These are phyloP conservation scores for Phaseolus coccineus DNA, from an alignment of 331 rosid species.

Conservation along the genomic window DNA sequence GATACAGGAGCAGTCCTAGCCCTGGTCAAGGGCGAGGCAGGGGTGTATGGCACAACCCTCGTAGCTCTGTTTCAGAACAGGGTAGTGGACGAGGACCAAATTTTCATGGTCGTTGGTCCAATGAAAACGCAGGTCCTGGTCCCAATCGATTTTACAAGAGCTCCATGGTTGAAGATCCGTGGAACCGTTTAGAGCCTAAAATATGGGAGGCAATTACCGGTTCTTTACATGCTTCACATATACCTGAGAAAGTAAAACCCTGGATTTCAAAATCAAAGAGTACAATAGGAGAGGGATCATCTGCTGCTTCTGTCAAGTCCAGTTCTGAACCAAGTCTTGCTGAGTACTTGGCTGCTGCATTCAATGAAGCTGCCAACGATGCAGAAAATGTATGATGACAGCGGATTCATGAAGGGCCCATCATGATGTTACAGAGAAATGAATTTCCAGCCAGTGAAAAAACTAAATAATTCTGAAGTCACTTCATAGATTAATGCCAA, in stretches of 20 bases:
- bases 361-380: slow-evolving; percentile 58
- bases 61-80: slow-evolving; percentile 54
- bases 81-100: slow-evolving; percentile 59
- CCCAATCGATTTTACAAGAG: slow-evolving; percentile 54
- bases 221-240: slow-evolving; percentile 17
- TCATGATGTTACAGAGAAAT: not conserved
- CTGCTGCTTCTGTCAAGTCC: slow-evolving; percentile 52
- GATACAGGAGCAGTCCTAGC: slow-evolving; percentile 53
- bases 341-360: slow-evolving; percentile 80
- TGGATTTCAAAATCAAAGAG: slow-evolving; percentile 47
- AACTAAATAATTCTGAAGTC: not conserved
- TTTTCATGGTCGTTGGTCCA: slow-evolving; percentile 50
- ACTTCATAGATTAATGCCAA: slow-evolving; percentile 23
- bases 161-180: slow-evolving; percentile 95
- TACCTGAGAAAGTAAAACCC: slow-evolving; percentile 48
- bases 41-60: slow-evolving; percentile 42
- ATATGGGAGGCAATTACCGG: slow-evolving; percentile 52
- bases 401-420: slow-evolving; percentile 23
- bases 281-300: slow-evolving; percentile 47
- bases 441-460: slow-evolving; percentile 15
- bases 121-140: slow-evolving; percentile 40
- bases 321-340: slow-evolving; percentile 85
- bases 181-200: slow-evolving; percentile 71
- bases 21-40: slow-evolving; percentile 64
- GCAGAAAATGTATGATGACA: slow-evolving; percentile 51